These are phyloP conservation scores for Capsicum baccatum DNA, from an alignment of 257 asterid genomes.

Conservation along the genomic window DNA sequence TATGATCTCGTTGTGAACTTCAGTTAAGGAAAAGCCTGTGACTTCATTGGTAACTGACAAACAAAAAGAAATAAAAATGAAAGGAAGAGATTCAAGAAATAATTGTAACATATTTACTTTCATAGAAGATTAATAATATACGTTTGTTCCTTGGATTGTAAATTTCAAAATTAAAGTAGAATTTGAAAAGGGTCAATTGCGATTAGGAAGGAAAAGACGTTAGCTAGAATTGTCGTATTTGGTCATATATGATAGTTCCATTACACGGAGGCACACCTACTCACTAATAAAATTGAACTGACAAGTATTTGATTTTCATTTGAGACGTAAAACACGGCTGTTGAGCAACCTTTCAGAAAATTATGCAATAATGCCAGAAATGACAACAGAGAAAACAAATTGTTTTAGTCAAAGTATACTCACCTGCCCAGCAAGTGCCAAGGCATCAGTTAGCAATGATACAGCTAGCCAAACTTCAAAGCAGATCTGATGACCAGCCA, in stretches of 20 bases:
- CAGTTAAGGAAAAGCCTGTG: neutral
- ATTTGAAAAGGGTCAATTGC: too few species aligned
- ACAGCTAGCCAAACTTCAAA: slow-evolving; percentile 93
- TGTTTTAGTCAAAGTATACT: neutral
- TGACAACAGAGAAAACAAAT: neutral
- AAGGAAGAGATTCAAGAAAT: slow-evolving; percentile 5
- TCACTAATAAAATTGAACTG: neutral
- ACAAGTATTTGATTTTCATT: neutral
- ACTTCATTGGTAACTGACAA: slow-evolving; percentile 6
- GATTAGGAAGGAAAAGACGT: too few species aligned
- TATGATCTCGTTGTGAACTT: slow-evolving; percentile 15
- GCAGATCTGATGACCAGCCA: slow-evolving; percentile 96
- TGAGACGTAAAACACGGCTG: neutral
- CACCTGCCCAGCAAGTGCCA: slow-evolving; percentile 99
- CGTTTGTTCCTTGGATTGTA: too few species aligned
- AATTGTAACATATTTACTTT: too few species aligned
- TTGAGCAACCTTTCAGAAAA: neutral
- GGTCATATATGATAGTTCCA: neutral
- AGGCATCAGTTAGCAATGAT: slow-evolving; percentile 92
- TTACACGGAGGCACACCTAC: slow-evolving; percentile 1
- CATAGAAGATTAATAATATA: too few species aligned
- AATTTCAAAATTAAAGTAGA: too few species aligned
- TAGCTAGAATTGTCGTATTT: too few species aligned
- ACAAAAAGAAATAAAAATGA: neutral
- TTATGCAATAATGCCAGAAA: slow-evolving; percentile 19